Base-by-base conservation (phyloP, 148 eudicot species). In the Selenicereus undatus region DNA sequence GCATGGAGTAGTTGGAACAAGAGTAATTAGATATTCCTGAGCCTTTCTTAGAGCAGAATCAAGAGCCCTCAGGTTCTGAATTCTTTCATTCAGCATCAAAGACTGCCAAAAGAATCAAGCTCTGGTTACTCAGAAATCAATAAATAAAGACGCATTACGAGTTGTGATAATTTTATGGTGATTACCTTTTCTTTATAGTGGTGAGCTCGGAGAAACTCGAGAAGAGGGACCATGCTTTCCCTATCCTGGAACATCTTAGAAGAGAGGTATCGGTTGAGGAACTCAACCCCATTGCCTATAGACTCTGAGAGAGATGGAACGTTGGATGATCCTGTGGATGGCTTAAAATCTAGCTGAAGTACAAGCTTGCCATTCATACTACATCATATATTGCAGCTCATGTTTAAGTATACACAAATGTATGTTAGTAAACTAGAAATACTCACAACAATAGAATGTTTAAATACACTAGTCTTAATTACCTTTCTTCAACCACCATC, bases 21-120 rank as follows among this genome's bases (percentile, higher is more conserved):
- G 83, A 21, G 74, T 77, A 35, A 82, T 39, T 71, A 88, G 83
- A 83, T 86, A 81, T 21, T 84, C 87, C 80, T 81, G 86, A 74
- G 86, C 91, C 77, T 84, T 84, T n/a, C 82, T 81, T 72, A 88
- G 54, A 58, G 85, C 81, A 78, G 73, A 81, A 56, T 86, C 87
- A 73, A 88, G 89, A 36, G 83, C 82, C 21, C 83, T 52, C 64
- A 86, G 73, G 26, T 76, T 79, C 52, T 83, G 83, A 42, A 88
- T 85, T 54, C 80, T 81, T 50, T 88, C 86, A 79, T 88, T 88
- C 76, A 88, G 79, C 89, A 86, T 84, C 87, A 86, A 76, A 42
- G 78, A 75, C 87, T 89, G 83, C 69, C 66, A 65, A 16, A 81
- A 62, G 17, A 58, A 36, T n/a, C 80, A 66, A 64, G 66, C 75